phyloP scores from a whole-genome alignment of 331 rosid genomes.

The Ulmus americana region DNA sequence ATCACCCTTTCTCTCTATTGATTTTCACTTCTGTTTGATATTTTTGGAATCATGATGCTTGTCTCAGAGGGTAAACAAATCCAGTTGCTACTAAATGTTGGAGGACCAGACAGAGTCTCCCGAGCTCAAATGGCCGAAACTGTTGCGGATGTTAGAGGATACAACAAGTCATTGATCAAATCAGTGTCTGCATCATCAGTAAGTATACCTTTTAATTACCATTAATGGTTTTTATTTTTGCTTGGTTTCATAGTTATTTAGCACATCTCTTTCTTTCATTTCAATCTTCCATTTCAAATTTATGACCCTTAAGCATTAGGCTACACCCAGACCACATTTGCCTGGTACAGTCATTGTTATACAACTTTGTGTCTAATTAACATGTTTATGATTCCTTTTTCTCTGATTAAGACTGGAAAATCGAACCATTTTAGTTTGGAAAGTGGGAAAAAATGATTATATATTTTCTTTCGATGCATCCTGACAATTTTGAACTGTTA shows the following conservation, averaged over 20 bases:
- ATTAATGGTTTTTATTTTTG: background rate
- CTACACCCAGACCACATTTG: background rate
- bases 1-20: conserved; percentile 8
- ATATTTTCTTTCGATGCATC: background rate
- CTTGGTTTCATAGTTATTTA: background rate
- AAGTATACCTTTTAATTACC: conserved; percentile 20
- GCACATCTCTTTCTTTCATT: background rate
- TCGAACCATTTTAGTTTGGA: background rate
- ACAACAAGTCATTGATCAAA: conserved; percentile 51
- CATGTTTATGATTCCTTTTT: background rate
- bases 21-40: conserved; percentile 24
- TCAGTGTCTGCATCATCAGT: conserved; percentile 73
- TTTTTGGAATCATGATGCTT: conserved; percentile 19
- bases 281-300: background rate
- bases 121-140: conserved; percentile 82
- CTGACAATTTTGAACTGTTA: background rate
- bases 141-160: conserved; percentile 64
- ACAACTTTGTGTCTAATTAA: background rate
- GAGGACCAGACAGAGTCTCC: conserved; percentile 78
- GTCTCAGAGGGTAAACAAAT: conserved; percentile 57
- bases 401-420: background rate
- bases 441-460: background rate
- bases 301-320: background rate
- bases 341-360: background rate
- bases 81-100: conserved; percentile 58